Evolutionary conservation across 2,329 filamentous ascomycete genomes (phyloP).

Genomic region (Penicillium sp.): DNA sequence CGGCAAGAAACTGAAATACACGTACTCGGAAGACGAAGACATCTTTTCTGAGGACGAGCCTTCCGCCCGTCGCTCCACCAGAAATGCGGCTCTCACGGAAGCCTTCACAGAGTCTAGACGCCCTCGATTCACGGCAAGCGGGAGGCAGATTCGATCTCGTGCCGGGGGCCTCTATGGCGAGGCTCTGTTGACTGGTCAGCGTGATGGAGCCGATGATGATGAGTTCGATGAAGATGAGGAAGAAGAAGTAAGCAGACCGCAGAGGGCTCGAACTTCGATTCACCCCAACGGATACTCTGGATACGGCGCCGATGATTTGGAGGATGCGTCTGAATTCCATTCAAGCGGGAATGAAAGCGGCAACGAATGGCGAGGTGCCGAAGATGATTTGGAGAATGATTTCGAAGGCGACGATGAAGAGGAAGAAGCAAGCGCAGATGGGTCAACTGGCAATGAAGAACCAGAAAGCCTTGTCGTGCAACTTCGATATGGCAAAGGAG

Average conservation of each 20-base stretch:
- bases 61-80: constrained; percentile 61
- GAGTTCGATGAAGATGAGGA: constrained; percentile 42
- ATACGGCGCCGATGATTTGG: constrained; percentile 62
- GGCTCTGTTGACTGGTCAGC: constrained; percentile 54
- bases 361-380: constrained; percentile 71
- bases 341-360: constrained; percentile 56
- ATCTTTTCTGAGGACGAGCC: constrained; percentile 61
- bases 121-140: constrained; percentile 74
- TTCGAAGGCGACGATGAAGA: constrained; percentile 55
- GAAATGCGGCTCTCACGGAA: constrained; percentile 66
- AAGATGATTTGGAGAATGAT: constrained; percentile 68
- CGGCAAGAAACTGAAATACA: constrained; percentile 95
- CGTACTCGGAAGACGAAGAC: constrained; percentile 85
- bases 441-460: constrained; percentile 49
- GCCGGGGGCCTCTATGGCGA: constrained; percentile 56
- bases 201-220: constrained; percentile 41
- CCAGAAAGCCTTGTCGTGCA: constrained; percentile 71
- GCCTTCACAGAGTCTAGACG: constrained; percentile 67
- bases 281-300: constrained; percentile 42
- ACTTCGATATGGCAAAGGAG: constrained; percentile 50
- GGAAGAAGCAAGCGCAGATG: constrained; percentile 40
- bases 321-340: constrained; percentile 63
- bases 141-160: constrained; percentile 67
- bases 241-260: constrained; percentile 37
- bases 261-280: constrained; percentile 36